These are phyloP conservation scores for Thielaviopsis cerberus DNA, from an alignment of 2,329 filamentous ascomycete genomes.

Conservation along the genomic window DNA sequence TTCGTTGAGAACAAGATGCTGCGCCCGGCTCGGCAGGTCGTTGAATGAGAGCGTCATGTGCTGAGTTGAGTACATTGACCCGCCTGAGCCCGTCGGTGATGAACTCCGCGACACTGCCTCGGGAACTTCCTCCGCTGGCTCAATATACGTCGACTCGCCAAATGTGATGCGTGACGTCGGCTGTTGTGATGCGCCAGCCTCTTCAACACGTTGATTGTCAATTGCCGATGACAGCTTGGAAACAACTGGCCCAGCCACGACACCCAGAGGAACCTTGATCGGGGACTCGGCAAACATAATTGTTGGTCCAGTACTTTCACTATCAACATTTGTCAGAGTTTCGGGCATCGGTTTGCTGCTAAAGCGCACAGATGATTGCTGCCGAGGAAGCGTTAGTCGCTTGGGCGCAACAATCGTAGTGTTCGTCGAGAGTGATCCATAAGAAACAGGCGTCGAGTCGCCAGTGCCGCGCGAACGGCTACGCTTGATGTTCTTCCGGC, in stretches of 20 bases:
- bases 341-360: slow-evolving; percentile 56
- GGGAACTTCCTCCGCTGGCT: neutral
- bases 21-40: slow-evolving; percentile 64
- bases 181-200: neutral
- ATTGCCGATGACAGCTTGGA: neutral
- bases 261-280: neutral
- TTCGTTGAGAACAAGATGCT: slow-evolving; percentile 75
- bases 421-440: slow-evolving; percentile 2
- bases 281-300: slow-evolving; percentile 53
- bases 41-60: slow-evolving; percentile 63
- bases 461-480: slow-evolving; percentile 9
- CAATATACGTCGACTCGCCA: neutral
- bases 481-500: slow-evolving; percentile 11
- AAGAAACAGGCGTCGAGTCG: slow-evolving; percentile 10
- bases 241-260: neutral
- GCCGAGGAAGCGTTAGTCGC: slow-evolving; percentile 31
- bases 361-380: slow-evolving; percentile 41
- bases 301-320: slow-evolving; percentile 41
- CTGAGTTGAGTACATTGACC: slow-evolving; percentile 35
- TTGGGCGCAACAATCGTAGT: slow-evolving; percentile 11
- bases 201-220: neutral
- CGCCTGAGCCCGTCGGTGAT: neutral
- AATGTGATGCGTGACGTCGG: neutral
- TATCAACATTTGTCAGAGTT: slow-evolving; percentile 45
- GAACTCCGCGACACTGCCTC: neutral